These are phyloP conservation scores for Citrullus mucosospermus DNA, from an alignment of 306 rosid genomes.

Conservation along the genomic window DNA sequence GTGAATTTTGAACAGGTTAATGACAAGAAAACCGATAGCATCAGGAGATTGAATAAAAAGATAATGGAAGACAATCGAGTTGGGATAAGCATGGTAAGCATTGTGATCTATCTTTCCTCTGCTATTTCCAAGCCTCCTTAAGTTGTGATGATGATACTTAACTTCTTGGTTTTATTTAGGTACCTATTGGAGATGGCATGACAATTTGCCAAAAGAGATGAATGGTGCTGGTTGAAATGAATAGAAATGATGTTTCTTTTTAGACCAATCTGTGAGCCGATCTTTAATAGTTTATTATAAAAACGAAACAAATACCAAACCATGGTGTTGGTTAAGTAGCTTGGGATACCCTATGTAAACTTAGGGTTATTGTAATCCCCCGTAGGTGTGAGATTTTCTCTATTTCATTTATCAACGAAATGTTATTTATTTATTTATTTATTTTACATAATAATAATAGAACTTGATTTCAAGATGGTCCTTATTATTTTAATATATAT, in stretches of 20 bases:
- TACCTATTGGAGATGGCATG: slow-evolving; percentile 94
- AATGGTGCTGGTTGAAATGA: not conserved
- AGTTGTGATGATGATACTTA: slow-evolving; percentile 4
- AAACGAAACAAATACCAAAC: too few relatives aligned
- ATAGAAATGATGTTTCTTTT: not conserved
- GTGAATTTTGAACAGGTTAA: slow-evolving; percentile 36
- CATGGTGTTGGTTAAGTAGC: too few relatives aligned
- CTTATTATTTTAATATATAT: too few relatives aligned
- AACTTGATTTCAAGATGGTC: too few relatives aligned
- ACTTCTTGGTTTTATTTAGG: slow-evolving; percentile 32
- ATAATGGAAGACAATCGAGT: slow-evolving; percentile 66
- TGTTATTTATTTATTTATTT: too few relatives aligned
- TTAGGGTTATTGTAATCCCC: too few relatives aligned
- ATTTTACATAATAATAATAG: too few relatives aligned
- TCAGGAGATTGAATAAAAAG: slow-evolving; percentile 49
- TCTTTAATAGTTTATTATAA: too few relatives aligned
- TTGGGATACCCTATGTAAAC: too few relatives aligned
- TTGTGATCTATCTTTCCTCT: not conserved
- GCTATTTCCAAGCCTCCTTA: slow-evolving; percentile 1
- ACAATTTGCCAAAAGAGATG: slow-evolving; percentile 67
- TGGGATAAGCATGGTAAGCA: slow-evolving; percentile 69
- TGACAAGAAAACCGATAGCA: slow-evolving; percentile 67
- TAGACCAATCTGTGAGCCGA: too few relatives aligned
- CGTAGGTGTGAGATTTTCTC: too few relatives aligned
- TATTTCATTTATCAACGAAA: too few relatives aligned